Conservation (phyloP, 2,329 filamentous ascomycete genomes). For the Fusarium proliferatum region DNA sequence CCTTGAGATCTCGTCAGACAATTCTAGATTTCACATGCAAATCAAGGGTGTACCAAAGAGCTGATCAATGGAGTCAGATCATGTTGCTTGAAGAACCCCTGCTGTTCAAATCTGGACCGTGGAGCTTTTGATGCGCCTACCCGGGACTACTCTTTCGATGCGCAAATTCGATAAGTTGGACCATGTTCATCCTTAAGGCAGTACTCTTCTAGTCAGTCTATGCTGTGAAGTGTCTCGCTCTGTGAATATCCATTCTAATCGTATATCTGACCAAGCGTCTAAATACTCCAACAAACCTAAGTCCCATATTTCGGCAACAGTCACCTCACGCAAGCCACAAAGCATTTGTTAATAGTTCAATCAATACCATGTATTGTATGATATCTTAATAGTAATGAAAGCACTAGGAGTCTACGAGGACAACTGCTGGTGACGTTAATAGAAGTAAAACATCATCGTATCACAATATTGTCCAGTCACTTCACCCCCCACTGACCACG, state of each 20-base stretch:
- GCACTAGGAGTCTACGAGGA: not conserved
- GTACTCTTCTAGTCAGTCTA: not conserved
- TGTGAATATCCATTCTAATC: not conserved
- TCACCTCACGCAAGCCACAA: not conserved
- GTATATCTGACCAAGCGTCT: not conserved
- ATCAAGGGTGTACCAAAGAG: not conserved
- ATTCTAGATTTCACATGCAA: conserved; percentile 14
- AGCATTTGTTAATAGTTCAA: not conserved
- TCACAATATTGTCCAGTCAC: not conserved
- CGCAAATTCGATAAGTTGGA: not conserved
- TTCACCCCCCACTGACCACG: not conserved
- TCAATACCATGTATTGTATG: not conserved
- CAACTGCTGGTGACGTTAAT: not conserved
- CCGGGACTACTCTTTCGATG: not conserved
- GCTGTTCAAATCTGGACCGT: not conserved
- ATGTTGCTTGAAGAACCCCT: conserved; percentile 4
- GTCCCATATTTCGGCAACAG: too few species aligned
- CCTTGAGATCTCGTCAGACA: conserved; percentile 1
- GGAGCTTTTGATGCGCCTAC: not conserved
- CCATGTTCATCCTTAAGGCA: not conserved
- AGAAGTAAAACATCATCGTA: not conserved
- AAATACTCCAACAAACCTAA: not conserved
- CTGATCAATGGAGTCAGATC: conserved; percentile 19
- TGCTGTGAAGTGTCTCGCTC: not conserved
- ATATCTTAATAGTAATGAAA: too few species aligned